Evolutionary conservation across 306 rosid species (phyloP), one percentile per base, ranked within the genome.

Genomic region (Vigna trinervia): DNA sequence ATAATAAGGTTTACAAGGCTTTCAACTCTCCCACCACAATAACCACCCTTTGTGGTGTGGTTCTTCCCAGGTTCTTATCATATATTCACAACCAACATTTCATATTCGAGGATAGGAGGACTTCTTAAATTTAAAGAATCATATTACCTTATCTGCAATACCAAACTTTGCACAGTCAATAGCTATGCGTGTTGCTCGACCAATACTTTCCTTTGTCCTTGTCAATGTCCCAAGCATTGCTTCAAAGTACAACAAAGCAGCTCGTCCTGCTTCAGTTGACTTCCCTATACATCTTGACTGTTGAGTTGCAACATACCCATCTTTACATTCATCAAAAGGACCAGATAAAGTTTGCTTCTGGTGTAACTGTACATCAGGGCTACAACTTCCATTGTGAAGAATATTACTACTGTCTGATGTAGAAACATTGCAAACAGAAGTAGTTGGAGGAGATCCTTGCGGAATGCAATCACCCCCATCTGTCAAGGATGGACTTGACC

Each of bases 181-280:
- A 52, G 98, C 98, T 57, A 88, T 86, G 41, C 93, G 95, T 69
- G 98, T 94, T 26, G 97, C 97, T 78, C 96, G 92, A 80, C 96
- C 98, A 84, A 94, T 94, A 87, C 97, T 86, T 77, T 94, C 98
- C 86, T 94, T 94, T 36, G 97, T 92, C 91, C 98, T 85, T 52
- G 90, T 94, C 87, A 94, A 83, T 19, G 90, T 85, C 76, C 92
- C 93, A 85, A 94, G 91, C 84, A 80, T 87, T 36, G 90, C 87
- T 86, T 92, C 96, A 39, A 94, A 94, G 71, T 94, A 92, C 47
- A 86, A 45, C 81, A 94, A 78, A 78, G 93, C 92, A 78, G 94
- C 90, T 71, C 52, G 86, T 23, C 80, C 84, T 17, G 86, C 90
- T 73, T 92, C 97, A 28, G 85, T 84, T 74, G 91, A 73, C 91